Evolutionary conservation across 192 early-diverging fungal species (phyloP).

Genomic region (Coemansia sp.): DNA sequence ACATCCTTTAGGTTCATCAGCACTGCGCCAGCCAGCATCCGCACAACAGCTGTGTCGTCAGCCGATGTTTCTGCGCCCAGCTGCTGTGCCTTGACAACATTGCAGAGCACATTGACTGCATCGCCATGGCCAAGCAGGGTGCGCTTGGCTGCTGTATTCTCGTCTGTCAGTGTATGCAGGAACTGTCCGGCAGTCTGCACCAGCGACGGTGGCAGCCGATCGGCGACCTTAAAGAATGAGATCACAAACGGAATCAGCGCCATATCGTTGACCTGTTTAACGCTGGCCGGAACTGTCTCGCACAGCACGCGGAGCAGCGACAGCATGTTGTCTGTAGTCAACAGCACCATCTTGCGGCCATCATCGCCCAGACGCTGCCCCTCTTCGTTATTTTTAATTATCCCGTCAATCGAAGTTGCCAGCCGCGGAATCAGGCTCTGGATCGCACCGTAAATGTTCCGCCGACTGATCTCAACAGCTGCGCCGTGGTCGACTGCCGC

Average conservation of each 20-base stretch:
- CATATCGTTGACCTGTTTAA: slow-evolving; percentile 68
- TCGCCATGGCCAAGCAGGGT: slow-evolving; percentile 60
- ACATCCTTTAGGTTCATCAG: slow-evolving; percentile 51
- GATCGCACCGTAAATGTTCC: slow-evolving; percentile 40
- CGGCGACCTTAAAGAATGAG: slow-evolving; percentile 61
- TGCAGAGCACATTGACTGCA: slow-evolving; percentile 56
- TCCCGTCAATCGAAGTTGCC: slow-evolving; percentile 47
- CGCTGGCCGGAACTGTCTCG: slow-evolving; percentile 68
- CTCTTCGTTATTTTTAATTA: slow-evolving; percentile 32
- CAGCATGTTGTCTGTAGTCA: slow-evolving; percentile 50
- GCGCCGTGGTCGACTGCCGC: slow-evolving; percentile 49
- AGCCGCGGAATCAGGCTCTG: slow-evolving; percentile 43
- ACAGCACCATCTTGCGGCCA: slow-evolving; percentile 49
- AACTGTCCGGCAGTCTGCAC: slow-evolving; percentile 66
- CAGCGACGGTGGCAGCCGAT: slow-evolving; percentile 37
- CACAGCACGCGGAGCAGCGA: slow-evolving; percentile 54
- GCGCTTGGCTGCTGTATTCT: slow-evolving; percentile 62
- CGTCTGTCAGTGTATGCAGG: slow-evolving; percentile 80
- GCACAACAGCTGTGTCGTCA: slow-evolving; percentile 65
- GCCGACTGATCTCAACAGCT: slow-evolving; percentile 43
- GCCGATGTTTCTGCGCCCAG: not conserved
- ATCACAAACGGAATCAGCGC: slow-evolving; percentile 65
- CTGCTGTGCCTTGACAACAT: slow-evolving; percentile 44
- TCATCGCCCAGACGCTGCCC: slow-evolving; percentile 37
- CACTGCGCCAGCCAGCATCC: slow-evolving; percentile 67